phyloP scores from a whole-genome alignment of 2,329 filamentous ascomycete genomes.

The Colletotrichum kahawae region DNA sequence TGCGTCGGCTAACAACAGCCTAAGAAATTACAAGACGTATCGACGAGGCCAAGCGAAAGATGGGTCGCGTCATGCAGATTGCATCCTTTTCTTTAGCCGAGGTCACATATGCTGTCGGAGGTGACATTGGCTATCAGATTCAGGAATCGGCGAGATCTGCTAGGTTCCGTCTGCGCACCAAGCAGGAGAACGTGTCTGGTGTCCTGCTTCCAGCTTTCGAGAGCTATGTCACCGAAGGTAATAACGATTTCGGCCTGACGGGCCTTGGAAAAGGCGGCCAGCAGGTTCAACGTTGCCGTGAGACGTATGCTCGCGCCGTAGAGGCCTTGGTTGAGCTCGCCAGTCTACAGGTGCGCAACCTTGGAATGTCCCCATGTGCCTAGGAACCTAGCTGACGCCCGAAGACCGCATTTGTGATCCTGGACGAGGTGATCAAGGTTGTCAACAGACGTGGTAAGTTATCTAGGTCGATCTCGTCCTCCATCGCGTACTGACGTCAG shows the following conservation, averaged over 20 bases:
- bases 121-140: constrained; percentile 95
- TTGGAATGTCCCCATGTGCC: not conserved
- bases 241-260: constrained; percentile 95
- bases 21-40: constrained; percentile 94
- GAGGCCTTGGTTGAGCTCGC: constrained; percentile 95
- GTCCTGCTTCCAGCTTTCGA: constrained; percentile 94
- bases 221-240: constrained; percentile 85
- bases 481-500: not conserved
- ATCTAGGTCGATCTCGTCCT: not conserved
- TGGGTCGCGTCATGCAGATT: constrained; percentile 99
- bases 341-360: constrained; percentile 72
- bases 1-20: not conserved
- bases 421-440: constrained; percentile 99
- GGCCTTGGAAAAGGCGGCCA: constrained; percentile 96
- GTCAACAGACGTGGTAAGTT: constrained; percentile 87
- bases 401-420: constrained; percentile 92
- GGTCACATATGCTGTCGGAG: constrained; percentile 95
- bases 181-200: constrained; percentile 98
- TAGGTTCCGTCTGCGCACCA: constrained; percentile 89
- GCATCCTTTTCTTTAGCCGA: constrained; percentile 97
- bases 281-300: constrained; percentile 91
- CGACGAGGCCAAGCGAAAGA: constrained; percentile 98
- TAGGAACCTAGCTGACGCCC: not conserved
- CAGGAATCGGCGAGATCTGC: constrained; percentile 94
- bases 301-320: constrained; percentile 94